Base-by-base conservation (phyloP, 2,329 filamentous ascomycete species). In the Ascocoryne sarcoides region DNA sequence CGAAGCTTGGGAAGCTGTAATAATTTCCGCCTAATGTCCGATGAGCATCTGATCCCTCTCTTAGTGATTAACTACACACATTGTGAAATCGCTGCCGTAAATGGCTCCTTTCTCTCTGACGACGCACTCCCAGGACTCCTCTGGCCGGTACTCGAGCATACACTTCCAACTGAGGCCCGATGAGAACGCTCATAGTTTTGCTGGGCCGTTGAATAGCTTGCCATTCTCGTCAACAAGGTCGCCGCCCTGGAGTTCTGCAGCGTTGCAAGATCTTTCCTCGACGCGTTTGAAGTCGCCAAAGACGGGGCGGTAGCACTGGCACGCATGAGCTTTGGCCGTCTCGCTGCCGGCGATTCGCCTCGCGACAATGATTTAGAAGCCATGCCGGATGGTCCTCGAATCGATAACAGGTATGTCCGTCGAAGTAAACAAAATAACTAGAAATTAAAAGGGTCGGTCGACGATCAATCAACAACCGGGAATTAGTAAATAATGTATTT, bases 1-100 rank as follows among this genome's bases (percentile, higher is more conserved):
- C 81, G 60, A 84, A 84, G 59, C 74, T 81, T 12, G 81, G 81
- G 57, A 85, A 85, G 65, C 80, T 84, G 56, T 82, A 79, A 61
- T 85, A 85, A 46, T 75, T 73, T 41, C 67, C 71, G 53, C 64
- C 50, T 54, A 30, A 33, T 46, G 14, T 16, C 31, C 10, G n/a
- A 30, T 30, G 14, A 28, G 23, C 17, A 31, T 38, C 26, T 40
- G n/a, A n/a, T n/a, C n/a, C n/a, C n/a, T n/a, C n/a, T n/a, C n/a
- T 26, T 7, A 12, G 23, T 26, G 9, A 14, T 9, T 18, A 31
- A 9, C 35, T 26, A 51, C 52, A 46, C 14, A 56, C 52, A 53
- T 21, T 51, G 51, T 29, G 42, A 34, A 31, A 43, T 46, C 14
- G 44, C 41, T 18, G 47, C 40, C 36, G 52, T 48, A 42, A 50